Evolutionary conservation across 768 basidiomycete species (phyloP), one percentile per base, ranked within the genome.

Genomic region (Psilocybe tampanensis): DNA sequence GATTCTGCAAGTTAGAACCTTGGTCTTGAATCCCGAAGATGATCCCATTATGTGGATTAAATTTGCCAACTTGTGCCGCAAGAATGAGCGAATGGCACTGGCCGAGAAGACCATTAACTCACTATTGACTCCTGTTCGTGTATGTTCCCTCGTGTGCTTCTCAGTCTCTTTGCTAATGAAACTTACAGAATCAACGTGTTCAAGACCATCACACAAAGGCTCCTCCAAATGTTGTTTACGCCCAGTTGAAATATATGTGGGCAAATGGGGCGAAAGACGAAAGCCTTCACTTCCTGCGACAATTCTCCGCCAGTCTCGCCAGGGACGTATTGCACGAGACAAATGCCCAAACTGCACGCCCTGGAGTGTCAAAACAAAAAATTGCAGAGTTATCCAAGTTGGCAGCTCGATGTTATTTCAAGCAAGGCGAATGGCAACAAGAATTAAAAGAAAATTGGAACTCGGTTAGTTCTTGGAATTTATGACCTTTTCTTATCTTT

Each of bases 21-120:
- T 98, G 51, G 95, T 99, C 19, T 79, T 98, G 23, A 91, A 86
- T 43, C 96, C 97, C 0, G 92, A 92, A 61, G 94, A 97, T 60
- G 95, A 98, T 68, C 93, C 92, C 43, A 84, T 91, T 44, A 98
- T 97, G 87, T 98, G 95, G 95, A 97, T 99, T 73, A 95, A 97
- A 73, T 98, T 99, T 67, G 94, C 96, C 2, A 98, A 99, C 66
- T 78, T 98, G 1, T 98, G 97, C 68, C 92, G 97, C 50, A 96
- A 96, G 74, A 91, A 86, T 17, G 94, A 96, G 48, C 86, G 97
- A 5, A 92, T 98, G 84, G 82, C 84, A n/a, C 76, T 99, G 48
- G 95, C 96, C 0, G 95, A 98, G 64, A 98, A 98, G 75, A 97
- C 96, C 0, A 90, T 99, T 66, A 92, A 95, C 61, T 96, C 94